phyloP scores from a whole-genome alignment of 2,329 filamentous ascomycete species.

The Aspergillus pseudotamarii region DNA sequence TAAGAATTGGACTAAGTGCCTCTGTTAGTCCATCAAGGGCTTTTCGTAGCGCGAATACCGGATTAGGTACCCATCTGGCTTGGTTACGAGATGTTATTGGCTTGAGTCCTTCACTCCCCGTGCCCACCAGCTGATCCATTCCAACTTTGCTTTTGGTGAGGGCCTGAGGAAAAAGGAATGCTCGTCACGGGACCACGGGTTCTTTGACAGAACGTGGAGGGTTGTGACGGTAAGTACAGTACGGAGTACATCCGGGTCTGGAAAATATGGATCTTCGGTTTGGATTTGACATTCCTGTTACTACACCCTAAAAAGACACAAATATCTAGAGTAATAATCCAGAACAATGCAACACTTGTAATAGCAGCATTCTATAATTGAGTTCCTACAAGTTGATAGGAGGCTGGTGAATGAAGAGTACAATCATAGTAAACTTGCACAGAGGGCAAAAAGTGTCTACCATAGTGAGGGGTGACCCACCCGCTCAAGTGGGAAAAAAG shows the following conservation, averaged over 20 bases:
- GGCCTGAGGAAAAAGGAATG: background rate
- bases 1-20: background rate
- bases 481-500: constrained; percentile 11
- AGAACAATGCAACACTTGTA: background rate
- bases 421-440: constrained; percentile 12
- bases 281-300: background rate
- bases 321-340: background rate
- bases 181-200: background rate
- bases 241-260: background rate
- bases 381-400: background rate
- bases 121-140: background rate
- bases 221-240: background rate
- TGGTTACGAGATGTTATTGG: background rate
- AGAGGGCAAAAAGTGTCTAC: constrained; percentile 10
- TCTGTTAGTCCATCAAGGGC: background rate
- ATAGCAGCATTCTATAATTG: background rate
- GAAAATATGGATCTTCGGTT: background rate
- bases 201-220: background rate
- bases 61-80: background rate
- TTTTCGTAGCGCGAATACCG: background rate
- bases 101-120: background rate
- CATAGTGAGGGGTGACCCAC: background rate
- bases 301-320: background rate
- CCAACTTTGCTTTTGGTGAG: background rate
- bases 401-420: background rate